Conservation (phyloP, 148 eudicot genomes). For the Agrostemma githago region DNA sequence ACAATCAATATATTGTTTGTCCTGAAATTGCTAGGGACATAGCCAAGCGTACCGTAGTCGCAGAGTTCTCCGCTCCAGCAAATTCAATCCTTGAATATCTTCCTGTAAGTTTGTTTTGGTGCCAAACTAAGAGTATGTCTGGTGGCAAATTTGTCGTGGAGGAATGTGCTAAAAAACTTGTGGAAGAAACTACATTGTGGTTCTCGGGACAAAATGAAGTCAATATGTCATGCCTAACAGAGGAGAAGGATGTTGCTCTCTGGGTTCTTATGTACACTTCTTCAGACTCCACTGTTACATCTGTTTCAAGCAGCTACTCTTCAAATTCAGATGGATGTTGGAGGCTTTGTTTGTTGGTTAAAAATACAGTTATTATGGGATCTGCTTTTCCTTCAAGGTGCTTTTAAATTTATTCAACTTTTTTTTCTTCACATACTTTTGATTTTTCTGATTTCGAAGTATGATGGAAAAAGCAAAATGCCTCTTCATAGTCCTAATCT, state of each 20-base stretch:
- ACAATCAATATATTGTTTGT: background rate
- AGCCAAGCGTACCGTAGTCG: conserved; percentile 44
- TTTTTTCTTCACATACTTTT: background rate
- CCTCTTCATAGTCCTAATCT: background rate
- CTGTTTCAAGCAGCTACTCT: conserved; percentile 32
- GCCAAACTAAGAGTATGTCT: conserved; percentile 36
- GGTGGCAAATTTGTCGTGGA: conserved; percentile 26
- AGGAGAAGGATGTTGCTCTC: conserved; percentile 53
- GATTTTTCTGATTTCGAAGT: background rate
- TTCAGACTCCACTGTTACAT: conserved; percentile 33
- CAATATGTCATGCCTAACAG: conserved; percentile 20
- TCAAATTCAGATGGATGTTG: conserved; percentile 41
- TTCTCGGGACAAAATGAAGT: conserved; percentile 25
- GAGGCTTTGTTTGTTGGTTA: conserved; percentile 74
- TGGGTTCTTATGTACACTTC: conserved; percentile 59
- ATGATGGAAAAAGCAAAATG: background rate
- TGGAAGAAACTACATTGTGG: conserved; percentile 47
- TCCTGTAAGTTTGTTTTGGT: conserved; percentile 58
- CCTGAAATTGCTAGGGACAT: conserved; percentile 58
- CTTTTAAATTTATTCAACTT: background rate
- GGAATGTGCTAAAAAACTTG: conserved; percentile 37
- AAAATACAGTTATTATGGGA: conserved; percentile 56
- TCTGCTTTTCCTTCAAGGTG: conserved; percentile 64
- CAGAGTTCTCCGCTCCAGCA: conserved; percentile 69
- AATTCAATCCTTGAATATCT: conserved; percentile 49